These are phyloP conservation scores for Citrus mangshanensis DNA, from an alignment of 345 rosid genomes.

Conservation along the genomic window DNA sequence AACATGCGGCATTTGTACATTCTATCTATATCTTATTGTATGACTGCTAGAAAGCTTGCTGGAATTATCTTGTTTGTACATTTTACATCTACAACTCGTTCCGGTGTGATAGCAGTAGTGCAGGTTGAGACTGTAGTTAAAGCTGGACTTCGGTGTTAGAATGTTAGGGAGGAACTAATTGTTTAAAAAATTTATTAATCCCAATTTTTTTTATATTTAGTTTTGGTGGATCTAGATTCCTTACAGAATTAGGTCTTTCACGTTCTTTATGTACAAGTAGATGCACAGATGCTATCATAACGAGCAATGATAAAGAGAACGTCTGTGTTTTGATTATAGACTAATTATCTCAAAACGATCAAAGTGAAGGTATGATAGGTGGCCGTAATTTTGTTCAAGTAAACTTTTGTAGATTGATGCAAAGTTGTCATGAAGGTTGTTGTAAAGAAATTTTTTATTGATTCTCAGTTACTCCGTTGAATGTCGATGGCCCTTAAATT, in stretches of 20 bases:
- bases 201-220: background rate
- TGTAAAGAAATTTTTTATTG: background rate
- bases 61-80: background rate
- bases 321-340: background rate
- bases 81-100: background rate
- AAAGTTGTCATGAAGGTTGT: background rate
- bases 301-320: background rate
- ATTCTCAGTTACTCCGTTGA: no score
- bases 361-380: background rate
- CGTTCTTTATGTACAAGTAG: background rate
- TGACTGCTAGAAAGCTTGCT: background rate
- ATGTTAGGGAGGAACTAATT: background rate
- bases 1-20: background rate
- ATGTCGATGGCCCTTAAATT: no score
- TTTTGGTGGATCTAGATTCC: background rate
- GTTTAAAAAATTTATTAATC: background rate
- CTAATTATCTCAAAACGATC: background rate
- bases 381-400: background rate
- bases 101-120: background rate
- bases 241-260: background rate
- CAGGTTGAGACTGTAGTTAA: background rate
- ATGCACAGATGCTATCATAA: background rate
- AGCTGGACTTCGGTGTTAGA: background rate
- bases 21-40: background rate
- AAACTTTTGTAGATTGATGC: background rate